phyloP scores from a whole-genome alignment of 192 early-diverging fungal genomes.

The Coemansia sp. region DNA sequence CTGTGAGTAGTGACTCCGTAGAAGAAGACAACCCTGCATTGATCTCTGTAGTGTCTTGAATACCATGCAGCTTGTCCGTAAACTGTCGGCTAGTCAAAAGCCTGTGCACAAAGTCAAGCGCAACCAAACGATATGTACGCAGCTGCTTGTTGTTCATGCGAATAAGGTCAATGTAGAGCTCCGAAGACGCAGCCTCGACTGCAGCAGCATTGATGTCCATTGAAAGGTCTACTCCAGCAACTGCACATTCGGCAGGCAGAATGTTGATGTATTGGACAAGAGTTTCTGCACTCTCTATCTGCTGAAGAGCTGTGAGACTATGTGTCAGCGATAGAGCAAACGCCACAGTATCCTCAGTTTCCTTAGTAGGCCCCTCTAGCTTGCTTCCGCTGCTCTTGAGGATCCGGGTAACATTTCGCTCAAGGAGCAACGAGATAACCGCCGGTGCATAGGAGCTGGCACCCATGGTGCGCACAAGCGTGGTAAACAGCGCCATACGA shows the following conservation, averaged over 20 bases:
- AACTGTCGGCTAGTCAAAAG: slow-evolving; percentile 52
- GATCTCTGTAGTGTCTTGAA: slow-evolving; percentile 11
- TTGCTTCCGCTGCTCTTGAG: slow-evolving; percentile 17
- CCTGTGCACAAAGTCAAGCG: slow-evolving; percentile 46
- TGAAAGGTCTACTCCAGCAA: not conserved
- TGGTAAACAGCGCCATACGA: slow-evolving; percentile 81
- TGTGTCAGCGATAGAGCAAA: slow-evolving; percentile 74
- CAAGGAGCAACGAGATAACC: slow-evolving; percentile 72
- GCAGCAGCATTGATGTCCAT: slow-evolving; percentile 4
- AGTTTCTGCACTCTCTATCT: slow-evolving; percentile 63
- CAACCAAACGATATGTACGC: slow-evolving; percentile 47
- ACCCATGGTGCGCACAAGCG: slow-evolving; percentile 80
- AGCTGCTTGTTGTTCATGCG: slow-evolving; percentile 29
- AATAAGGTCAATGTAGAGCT: slow-evolving; percentile 22
- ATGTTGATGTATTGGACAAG: slow-evolving; percentile 60
- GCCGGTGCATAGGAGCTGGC: slow-evolving; percentile 70
- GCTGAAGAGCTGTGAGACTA: slow-evolving; percentile 66
- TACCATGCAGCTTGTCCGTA: slow-evolving; percentile 7
- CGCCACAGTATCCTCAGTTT: slow-evolving; percentile 66
- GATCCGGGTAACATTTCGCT: slow-evolving; percentile 64
- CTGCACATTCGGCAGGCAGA: slow-evolving; percentile 56
- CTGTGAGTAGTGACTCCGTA: slow-evolving; percentile 22
- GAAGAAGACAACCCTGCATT: slow-evolving; percentile 18
- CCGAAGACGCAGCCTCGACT: not conserved
- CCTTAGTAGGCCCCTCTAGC: slow-evolving; percentile 48